Evolutionary conservation across 768 basidiomycete species (phyloP), one percentile per base, ranked within the genome.

Genomic region (Basidioascus undulatus): DNA sequence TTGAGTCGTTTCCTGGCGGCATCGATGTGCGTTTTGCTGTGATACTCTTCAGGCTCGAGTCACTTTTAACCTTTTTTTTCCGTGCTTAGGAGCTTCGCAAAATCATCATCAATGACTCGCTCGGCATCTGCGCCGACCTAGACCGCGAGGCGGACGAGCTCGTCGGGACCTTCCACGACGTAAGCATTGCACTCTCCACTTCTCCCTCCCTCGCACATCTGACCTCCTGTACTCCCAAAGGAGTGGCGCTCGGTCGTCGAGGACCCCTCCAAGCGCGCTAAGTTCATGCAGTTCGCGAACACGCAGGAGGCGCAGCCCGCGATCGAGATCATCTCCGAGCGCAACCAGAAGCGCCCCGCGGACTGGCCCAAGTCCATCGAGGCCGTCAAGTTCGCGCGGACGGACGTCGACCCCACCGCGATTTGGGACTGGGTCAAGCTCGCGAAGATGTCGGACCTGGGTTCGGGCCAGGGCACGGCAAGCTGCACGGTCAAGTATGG

Each of bases 111-210:
- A 67, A 77, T 16, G 76, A 79, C 48, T 66, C 71, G 43, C 65
- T 80, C 1, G 74, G 75, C 1, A 76, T 80, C 43, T 76, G 75
- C 49, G 63, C 57, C 16, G 69, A 76, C 32, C 62, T 80, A 8
- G 77, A 78, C 39, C 60, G 58, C 16, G 61, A 70, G 26, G 78
- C 78, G 75, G 62, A 69, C 18, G 57, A 60, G n/a, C 61, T 78
- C 3, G 63, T 80, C 11, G 65, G 66, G 10, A 69, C 72, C 3
- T 79, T 72, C 52, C 61, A 65, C 38, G 71, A 72, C 52, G 76
- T 78, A 55, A 78, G 77, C n/a, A n/a, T n/a, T n/a, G n/a, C n/a
- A n/a, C n/a, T 32, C 26, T 13, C 15, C 19, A 11, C 18, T 18
- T n/a, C n/a, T n/a, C n/a, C n/a, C n/a, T n/a, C n/a, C n/a, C n/a